These are phyloP conservation scores for Apiotrichum akiyoshidainum DNA, from an alignment of 1,284 basidiomycete genomes.

Conservation along the genomic window DNA sequence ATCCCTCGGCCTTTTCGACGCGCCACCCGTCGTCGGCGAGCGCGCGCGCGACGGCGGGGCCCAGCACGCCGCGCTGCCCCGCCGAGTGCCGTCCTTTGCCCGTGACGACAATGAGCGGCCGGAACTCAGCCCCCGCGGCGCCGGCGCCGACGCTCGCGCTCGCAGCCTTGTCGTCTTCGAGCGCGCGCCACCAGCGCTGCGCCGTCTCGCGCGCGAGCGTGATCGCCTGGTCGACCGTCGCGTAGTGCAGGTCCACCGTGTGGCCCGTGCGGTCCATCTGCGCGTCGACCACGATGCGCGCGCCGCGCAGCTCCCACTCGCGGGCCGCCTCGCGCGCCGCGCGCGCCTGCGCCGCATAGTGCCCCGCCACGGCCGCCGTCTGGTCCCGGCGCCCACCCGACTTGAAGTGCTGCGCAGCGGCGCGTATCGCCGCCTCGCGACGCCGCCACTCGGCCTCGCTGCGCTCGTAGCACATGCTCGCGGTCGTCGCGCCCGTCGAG, in stretches of 20 bases:
- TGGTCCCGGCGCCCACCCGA: constrained; percentile 11
- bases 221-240: constrained; percentile 40
- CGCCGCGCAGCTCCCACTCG: constrained; percentile 43
- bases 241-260: constrained; percentile 27
- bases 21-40: constrained; percentile 33
- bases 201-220: constrained; percentile 34
- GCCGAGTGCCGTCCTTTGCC: constrained; percentile 48
- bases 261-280: constrained; percentile 21
- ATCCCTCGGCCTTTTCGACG: constrained; percentile 24
- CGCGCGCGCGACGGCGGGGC: constrained; percentile 42
- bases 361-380: constrained; percentile 33
- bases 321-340: constrained; percentile 31
- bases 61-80: constrained; percentile 40
- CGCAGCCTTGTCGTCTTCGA: constrained; percentile 55
- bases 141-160: too few relatives aligned
- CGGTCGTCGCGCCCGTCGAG: constrained; percentile 14
- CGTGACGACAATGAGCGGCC: constrained; percentile 35
- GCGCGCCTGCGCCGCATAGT: constrained; percentile 43
- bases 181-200: constrained; percentile 42
- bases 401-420: constrained; percentile 37
- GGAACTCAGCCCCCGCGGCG: too few relatives aligned
- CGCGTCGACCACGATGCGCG: constrained; percentile 34
- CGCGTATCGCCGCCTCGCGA: constrained; percentile 37
- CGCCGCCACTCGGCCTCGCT: constrained; percentile 30
- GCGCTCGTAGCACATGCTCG: constrained; percentile 34